phyloP scores from a whole-genome alignment of 2,329 filamentous ascomycete species.

The Periconia sp. region DNA sequence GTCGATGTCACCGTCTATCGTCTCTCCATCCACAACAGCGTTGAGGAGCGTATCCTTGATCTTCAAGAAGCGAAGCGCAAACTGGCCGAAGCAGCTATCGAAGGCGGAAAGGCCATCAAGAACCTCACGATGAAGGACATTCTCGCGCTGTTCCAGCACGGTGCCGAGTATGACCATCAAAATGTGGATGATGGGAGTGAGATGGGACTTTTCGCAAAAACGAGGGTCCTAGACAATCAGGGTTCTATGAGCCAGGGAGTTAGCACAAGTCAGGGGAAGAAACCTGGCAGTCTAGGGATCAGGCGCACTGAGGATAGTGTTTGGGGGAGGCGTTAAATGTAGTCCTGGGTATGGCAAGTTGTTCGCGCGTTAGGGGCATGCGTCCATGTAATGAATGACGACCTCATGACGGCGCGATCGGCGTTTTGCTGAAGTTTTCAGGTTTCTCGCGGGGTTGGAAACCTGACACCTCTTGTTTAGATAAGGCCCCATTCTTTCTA shows the following conservation, averaged over 20 bases:
- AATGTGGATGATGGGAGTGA: slow-evolving; percentile 47
- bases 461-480: too few species aligned
- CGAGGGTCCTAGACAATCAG: slow-evolving; percentile 39
- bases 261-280: slow-evolving; percentile 17
- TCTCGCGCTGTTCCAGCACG: slow-evolving; percentile 82
- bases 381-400: background rate
- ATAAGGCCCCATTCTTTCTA: too few species aligned
- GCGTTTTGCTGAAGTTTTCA: too few species aligned
- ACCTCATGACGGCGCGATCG: background rate
- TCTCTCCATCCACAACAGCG: slow-evolving; percentile 82
- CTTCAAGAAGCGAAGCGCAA: slow-evolving; percentile 93
- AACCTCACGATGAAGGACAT: slow-evolving; percentile 95
- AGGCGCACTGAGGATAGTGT: slow-evolving; percentile 47
- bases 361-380: background rate
- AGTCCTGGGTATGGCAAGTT: background rate
- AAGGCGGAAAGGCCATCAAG: slow-evolving; percentile 76
- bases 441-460: too few species aligned
- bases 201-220: slow-evolving; percentile 42
- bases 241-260: too few species aligned
- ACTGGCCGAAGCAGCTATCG: slow-evolving; percentile 89
- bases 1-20: slow-evolving; percentile 95
- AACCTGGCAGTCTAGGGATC: slow-evolving; percentile 37
- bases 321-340: slow-evolving; percentile 47
- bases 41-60: slow-evolving; percentile 93
- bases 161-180: slow-evolving; percentile 61